Percentiles rank a stretch among this genome's conserved stretches.
Conservation (phyloP, 305 asterid genomes). For the Solanum chacoense region DNA sequence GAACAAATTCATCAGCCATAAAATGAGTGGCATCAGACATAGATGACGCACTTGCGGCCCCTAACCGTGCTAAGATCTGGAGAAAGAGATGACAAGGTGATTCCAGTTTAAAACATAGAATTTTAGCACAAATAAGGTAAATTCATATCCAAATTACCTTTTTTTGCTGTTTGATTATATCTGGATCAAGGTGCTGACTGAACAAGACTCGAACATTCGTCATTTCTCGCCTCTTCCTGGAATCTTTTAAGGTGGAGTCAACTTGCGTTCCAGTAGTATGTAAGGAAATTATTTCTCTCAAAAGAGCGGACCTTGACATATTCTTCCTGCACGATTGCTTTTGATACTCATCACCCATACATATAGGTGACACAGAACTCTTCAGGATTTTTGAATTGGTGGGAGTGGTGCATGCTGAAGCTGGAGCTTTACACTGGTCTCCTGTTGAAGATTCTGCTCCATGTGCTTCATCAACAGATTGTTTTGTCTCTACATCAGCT, state of each 20-base stretch:
- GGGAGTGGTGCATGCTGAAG: conserved; percentile 44
- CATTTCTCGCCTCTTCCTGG: conserved; percentile 71
- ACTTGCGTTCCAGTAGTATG: conserved; percentile 16
- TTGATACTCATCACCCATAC: conserved; percentile 89
- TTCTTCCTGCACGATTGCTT: conserved; percentile 62
- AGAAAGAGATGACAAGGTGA: conserved; percentile 7
- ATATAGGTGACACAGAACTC: conserved; percentile 56
- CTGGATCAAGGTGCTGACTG: conserved; percentile 83
- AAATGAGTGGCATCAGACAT: conserved; percentile 87
- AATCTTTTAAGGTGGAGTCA: conserved; percentile 27
- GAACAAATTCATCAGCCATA: conserved; percentile 86
- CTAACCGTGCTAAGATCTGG: conserved; percentile 68
- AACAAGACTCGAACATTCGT: conserved; percentile 59
- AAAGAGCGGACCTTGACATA: conserved; percentile 31
- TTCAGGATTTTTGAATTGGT: conserved; percentile 24
- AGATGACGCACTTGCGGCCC: conserved; percentile 57
- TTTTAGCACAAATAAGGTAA: not conserved
- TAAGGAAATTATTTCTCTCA: conserved; percentile 41
- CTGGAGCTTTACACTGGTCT: conserved; percentile 14
- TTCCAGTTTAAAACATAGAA: not conserved
- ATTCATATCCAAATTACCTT: conserved; percentile 33
- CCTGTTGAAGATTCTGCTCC: conserved; percentile 33
- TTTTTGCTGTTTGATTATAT: conserved; percentile 62
- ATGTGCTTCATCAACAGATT: conserved; percentile 17
- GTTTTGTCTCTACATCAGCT: conserved; percentile 10